A percentile compares a stretch with the other conserved stretches of the same genome.
These are phyloP conservation scores for Suillus americanus DNA, from an alignment of 768 basidiomycete species.

Conservation along the genomic window DNA sequence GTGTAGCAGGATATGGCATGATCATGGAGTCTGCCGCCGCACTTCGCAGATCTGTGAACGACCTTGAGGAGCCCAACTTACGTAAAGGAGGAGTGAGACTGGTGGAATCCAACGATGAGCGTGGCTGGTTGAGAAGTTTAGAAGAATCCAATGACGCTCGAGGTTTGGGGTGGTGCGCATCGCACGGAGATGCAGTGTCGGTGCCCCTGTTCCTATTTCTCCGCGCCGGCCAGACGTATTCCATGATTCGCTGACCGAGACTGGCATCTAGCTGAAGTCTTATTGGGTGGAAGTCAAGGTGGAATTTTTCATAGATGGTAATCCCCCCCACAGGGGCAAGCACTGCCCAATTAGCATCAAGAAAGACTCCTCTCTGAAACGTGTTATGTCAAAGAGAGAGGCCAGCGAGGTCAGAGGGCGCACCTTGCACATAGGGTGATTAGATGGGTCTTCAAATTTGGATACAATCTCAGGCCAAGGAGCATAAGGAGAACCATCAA, in stretches of 20 bases:
- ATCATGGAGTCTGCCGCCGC: constrained; percentile 37
- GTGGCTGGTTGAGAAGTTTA: constrained; percentile 32
- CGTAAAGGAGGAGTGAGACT: constrained; percentile 43
- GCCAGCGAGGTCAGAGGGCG: constrained; percentile 12
- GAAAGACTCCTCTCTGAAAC: constrained; percentile 66
- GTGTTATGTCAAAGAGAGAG: constrained; percentile 10
- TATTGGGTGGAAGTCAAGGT: constrained; percentile 81
- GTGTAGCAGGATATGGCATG: constrained; percentile 11
- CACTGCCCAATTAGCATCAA: constrained; percentile 76
- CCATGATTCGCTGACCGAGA: constrained; percentile 79
- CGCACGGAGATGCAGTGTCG: constrained; percentile 10
- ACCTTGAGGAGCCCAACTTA: constrained; percentile 59
- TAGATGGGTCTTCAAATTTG: constrained; percentile 69
- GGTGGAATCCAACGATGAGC: constrained; percentile 33
- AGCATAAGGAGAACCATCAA: constrained; percentile 82
- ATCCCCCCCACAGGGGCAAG: constrained; percentile 94
- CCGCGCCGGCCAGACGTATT: constrained; percentile 82
- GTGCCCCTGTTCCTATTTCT: constrained; percentile 28
- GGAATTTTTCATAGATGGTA: constrained; percentile 80
- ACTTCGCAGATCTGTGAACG: constrained; percentile 66
- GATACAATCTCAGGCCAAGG: constrained; percentile 86
- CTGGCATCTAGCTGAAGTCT: constrained; percentile 83
- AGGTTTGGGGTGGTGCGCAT: constrained; percentile 23
- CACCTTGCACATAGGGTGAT: constrained; percentile 73
- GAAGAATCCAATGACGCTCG: constrained; percentile 56